Conservation (phyloP, 805 yeast species). For the Lipomyces japonicus region DNA sequence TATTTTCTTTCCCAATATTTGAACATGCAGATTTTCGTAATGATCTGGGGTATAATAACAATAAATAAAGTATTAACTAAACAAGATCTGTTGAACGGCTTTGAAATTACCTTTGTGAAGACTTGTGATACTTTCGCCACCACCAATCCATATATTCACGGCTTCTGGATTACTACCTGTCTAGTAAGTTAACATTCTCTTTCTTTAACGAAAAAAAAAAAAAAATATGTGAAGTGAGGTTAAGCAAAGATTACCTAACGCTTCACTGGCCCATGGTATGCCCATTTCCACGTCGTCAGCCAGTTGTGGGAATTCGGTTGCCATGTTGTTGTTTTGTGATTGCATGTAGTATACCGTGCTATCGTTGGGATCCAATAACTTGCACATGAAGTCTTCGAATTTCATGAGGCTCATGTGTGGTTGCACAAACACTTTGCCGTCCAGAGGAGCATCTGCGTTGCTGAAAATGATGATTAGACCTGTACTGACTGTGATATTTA, state of each 20-base stretch:
- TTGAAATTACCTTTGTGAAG: conserved; percentile 22
- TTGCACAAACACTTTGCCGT: conserved; percentile 35
- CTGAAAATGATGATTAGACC: conserved; percentile 29
- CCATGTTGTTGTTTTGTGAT: conserved; percentile 40
- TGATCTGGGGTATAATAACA: conserved; percentile 25
- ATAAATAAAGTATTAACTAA: neutral
- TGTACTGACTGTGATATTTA: neutral
- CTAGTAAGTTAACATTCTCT: neutral
- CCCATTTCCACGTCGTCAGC: conserved; percentile 24
- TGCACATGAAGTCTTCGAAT: conserved; percentile 30
- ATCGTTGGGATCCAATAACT: conserved; percentile 16
- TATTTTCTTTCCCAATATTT: conserved; percentile 37
- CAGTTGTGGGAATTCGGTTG: conserved; percentile 31
- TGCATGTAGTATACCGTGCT: conserved; percentile 37
- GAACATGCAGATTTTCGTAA: conserved; percentile 40
- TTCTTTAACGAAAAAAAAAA: no score
- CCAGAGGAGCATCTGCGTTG: conserved; percentile 41
- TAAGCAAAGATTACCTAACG: conserved; percentile 9
- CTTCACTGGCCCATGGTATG: conserved; percentile 28
- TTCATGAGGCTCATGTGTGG: conserved; percentile 34
- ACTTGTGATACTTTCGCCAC: conserved; percentile 31
- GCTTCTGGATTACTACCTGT: conserved; percentile 36
- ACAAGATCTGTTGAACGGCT: neutral
- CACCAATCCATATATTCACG: conserved; percentile 42
- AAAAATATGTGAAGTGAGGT: no score